Percentiles rank a stretch among this genome's conserved stretches.
Evolutionary conservation across 495 filamentous ascomycete genomes (phyloP).

Genomic region (Penicillium psychrofluorescens): DNA sequence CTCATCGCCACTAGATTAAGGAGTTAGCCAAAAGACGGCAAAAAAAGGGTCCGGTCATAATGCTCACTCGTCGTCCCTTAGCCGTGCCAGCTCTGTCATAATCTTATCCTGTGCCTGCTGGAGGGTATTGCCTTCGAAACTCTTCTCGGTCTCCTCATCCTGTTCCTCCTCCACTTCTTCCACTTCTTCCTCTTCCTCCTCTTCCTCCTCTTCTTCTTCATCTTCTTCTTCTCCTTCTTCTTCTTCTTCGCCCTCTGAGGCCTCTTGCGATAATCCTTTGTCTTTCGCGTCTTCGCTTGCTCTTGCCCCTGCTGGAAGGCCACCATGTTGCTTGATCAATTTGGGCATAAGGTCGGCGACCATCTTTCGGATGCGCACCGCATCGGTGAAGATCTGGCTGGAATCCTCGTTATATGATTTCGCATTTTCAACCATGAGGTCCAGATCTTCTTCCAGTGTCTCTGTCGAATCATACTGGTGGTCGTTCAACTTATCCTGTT

Average conservation of each 20-base stretch:
- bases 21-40: background rate
- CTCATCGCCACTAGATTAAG: conserved; percentile 20
- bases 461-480: too few species aligned
- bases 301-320: too few species aligned
- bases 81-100: conserved; percentile 54
- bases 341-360: too few species aligned
- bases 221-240: too few species aligned
- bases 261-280: conserved; percentile 19
- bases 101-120: conserved; percentile 80
- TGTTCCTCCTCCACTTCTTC: conserved; percentile 18
- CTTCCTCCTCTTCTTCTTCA: conserved; percentile 20
- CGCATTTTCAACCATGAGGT: too few species aligned
- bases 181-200: conserved; percentile 12
- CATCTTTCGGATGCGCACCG: too few species aligned
- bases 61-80: conserved; percentile 55
- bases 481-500: too few species aligned
- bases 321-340: too few species aligned
- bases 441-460: too few species aligned
- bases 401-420: too few species aligned
- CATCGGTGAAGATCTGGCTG: too few species aligned
- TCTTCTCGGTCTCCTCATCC: conserved; percentile 40
- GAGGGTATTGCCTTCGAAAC: conserved; percentile 59
- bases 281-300: too few species aligned
- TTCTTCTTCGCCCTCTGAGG: conserved; percentile 2
- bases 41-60: background rate